Conservation (phyloP, 805 yeast genomes). For the Grigorovia yakushimaensis region DNA sequence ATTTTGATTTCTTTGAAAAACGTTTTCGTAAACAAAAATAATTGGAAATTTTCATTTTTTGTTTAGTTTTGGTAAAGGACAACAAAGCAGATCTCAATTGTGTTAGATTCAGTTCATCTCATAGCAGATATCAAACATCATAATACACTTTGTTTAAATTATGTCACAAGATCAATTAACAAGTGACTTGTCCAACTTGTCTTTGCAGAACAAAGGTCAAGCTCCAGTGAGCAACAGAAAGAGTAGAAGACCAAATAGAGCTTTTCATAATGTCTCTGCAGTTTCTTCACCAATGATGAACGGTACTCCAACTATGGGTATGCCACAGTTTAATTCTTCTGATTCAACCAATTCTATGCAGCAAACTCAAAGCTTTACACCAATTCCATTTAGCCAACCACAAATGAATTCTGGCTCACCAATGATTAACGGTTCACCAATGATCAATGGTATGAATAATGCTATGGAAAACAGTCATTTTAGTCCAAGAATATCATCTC, state of each 20-base stretch:
- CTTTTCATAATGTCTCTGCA: slow-evolving; percentile 15
- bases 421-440: not conserved
- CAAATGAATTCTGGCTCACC: slow-evolving; percentile 2
- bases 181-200: slow-evolving; percentile 13
- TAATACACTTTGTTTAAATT: not conserved
- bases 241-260: slow-evolving; percentile 25
- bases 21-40: not conserved
- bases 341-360: not conserved
- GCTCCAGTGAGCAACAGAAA: slow-evolving; percentile 9
- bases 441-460: not conserved
- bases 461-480: not conserved
- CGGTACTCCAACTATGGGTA: slow-evolving; percentile 2
- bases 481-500: not conserved
- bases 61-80: not conserved
- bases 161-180: slow-evolving; percentile 13
- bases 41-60: not conserved
- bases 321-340: slow-evolving; percentile 4
- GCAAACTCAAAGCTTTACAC: not conserved
- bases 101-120: not conserved
- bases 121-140: not conserved
- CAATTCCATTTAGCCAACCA: slow-evolving; percentile 1
- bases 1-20: not conserved
- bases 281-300: not conserved
- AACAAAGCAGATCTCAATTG: not conserved
- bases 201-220: slow-evolving; percentile 13